phyloP scores from a whole-genome alignment of 2,329 filamentous ascomycete genomes.

The Ascochyta clinopodiicola region DNA sequence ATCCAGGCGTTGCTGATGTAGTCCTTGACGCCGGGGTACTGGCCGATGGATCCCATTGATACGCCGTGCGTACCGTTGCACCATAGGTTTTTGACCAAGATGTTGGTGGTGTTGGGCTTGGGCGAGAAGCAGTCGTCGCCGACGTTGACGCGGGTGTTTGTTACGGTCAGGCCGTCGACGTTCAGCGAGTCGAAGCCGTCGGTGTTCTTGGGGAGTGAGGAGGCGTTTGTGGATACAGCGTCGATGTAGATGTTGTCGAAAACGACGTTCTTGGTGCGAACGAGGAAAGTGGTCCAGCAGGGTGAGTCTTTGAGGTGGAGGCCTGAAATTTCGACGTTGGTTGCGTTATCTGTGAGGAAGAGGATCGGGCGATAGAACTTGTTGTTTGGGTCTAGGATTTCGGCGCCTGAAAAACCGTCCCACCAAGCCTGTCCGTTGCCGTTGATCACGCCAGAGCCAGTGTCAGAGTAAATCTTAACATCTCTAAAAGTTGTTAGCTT shows the following conservation, averaged over 20 bases:
- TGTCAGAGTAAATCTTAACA: conserved; percentile 60
- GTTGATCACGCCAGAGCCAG: conserved; percentile 57
- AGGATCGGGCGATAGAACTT: conserved; percentile 65
- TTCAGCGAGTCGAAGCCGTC: conserved; percentile 69
- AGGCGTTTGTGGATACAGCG: conserved; percentile 58
- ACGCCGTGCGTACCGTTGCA: conserved; percentile 46
- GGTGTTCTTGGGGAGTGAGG: conserved; percentile 63
- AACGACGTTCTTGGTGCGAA: conserved; percentile 62
- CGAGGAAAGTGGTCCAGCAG: conserved; percentile 69
- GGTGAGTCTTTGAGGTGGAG: conserved; percentile 67
- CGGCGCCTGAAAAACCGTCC: conserved; percentile 53
- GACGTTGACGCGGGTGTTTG: conserved; percentile 46
- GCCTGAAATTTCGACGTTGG: conserved; percentile 63
- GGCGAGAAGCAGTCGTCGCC: conserved; percentile 44
- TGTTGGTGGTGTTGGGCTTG: conserved; percentile 45
- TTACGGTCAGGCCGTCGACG: conserved; percentile 58
- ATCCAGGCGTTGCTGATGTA: conserved; percentile 57
- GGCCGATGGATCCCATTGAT: conserved; percentile 41
- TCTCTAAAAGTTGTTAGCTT: conserved; percentile 38
- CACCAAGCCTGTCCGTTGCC: conserved; percentile 62
- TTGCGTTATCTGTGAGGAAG: conserved; percentile 68
- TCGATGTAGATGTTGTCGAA: conserved; percentile 63
- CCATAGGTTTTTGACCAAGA: conserved; percentile 43
- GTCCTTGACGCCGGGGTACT: conserved; percentile 41
- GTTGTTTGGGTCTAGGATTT: conserved; percentile 62